Evolutionary conservation across 129 eudicot genomes (phyloP).

Genomic region (Tagetes patula): DNA sequence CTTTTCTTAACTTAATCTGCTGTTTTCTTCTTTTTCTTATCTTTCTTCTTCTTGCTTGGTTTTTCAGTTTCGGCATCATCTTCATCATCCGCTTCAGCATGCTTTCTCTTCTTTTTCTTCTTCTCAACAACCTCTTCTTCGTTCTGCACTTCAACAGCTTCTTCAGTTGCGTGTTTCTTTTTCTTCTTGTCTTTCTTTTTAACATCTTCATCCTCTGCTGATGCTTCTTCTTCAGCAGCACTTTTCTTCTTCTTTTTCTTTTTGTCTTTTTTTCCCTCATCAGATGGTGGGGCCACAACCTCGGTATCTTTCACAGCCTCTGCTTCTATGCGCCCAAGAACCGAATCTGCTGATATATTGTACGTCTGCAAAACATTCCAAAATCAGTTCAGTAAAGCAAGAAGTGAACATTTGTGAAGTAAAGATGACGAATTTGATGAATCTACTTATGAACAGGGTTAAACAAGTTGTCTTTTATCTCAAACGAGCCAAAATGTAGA

Average conservation of each 20-base stretch:
- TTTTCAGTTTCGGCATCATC: constrained; percentile 26
- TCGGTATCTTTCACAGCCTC: constrained; percentile 37
- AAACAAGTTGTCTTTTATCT: not conserved
- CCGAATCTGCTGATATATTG: constrained; percentile 81
- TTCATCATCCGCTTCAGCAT: constrained; percentile 52
- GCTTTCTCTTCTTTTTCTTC: constrained; percentile 83
- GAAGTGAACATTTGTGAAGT: not conserved
- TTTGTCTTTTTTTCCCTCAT: constrained; percentile 44
- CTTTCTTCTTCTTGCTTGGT: constrained; percentile 46
- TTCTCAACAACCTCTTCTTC: constrained; percentile 35
- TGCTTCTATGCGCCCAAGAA: constrained; percentile 59
- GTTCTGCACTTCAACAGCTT: constrained; percentile 19
- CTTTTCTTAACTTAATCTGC: constrained; percentile 25
- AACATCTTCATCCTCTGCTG: constrained; percentile 34
- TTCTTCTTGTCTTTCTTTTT: constrained; percentile 57
- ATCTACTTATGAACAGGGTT: not conserved
- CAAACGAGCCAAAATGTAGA: not conserved
- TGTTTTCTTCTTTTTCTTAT: constrained; percentile 58
- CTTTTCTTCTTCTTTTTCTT: constrained; percentile 56
- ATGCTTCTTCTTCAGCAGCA: constrained; percentile 24
- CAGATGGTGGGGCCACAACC: constrained; percentile 28
- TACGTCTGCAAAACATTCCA: constrained; percentile 49
- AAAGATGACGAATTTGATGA: not conserved
- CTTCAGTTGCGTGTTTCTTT: constrained; percentile 39
- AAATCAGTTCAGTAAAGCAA: not conserved